A percentile compares a stretch with the other conserved stretches of the same genome.
phyloP scores from a whole-genome alignment of 2,329 filamentous ascomycete genomes.

The Sporothrix humicola region DNA sequence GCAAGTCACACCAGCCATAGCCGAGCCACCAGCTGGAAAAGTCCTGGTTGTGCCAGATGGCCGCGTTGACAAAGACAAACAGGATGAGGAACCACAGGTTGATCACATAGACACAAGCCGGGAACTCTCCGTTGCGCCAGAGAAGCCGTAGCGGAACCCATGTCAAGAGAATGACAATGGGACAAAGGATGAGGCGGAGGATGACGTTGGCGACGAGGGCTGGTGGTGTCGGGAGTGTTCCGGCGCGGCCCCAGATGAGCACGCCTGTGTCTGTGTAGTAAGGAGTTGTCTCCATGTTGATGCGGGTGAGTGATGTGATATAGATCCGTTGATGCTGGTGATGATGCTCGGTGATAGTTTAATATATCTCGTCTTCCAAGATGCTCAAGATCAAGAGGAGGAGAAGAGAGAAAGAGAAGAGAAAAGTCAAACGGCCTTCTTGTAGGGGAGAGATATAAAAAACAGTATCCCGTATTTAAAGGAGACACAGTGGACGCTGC shows the following conservation, averaged over 20 bases:
- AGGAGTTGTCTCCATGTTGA: not conserved
- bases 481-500: not conserved
- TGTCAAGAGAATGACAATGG: constrained; percentile 53
- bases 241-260: constrained; percentile 34
- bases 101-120: constrained; percentile 57
- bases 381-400: not conserved
- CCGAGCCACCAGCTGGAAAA: constrained; percentile 58
- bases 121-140: constrained; percentile 59
- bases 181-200: constrained; percentile 54
- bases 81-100: constrained; percentile 55
- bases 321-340: too few relatives aligned
- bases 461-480: not conserved
- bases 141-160: constrained; percentile 60
- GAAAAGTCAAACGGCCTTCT: not conserved
- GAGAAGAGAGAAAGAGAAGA: constrained; percentile 21
- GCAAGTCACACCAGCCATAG: constrained; percentile 60
- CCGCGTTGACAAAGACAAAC: constrained; percentile 55
- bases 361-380: not conserved
- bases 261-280: constrained; percentile 28
- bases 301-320: not conserved
- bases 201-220: constrained; percentile 53
- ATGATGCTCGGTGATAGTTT: not conserved
- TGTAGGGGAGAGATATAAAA: not conserved
- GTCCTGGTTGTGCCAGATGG: constrained; percentile 61
- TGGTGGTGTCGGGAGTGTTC: constrained; percentile 14